Evolutionary conservation across 108 stramenopile species (phyloP), one percentile per base, ranked within the genome.

Genomic region (Cylindrotheca fusiformis): DNA sequence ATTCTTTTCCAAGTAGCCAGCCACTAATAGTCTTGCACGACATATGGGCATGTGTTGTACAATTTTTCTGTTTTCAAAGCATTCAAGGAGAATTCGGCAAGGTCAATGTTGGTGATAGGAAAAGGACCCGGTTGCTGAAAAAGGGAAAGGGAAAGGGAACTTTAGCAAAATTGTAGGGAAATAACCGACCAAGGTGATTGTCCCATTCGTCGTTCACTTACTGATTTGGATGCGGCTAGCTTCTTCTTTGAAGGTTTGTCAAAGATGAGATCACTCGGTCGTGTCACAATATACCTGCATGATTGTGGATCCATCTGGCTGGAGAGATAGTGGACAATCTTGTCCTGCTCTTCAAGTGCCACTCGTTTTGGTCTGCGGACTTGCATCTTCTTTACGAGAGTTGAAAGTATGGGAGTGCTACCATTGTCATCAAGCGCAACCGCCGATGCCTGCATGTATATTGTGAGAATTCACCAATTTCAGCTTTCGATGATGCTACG

Each of bases 181-280:
- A 50, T 50, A n/a, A n/a, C n/a, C n/a, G n/a, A n/a, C n/a, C n/a
- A n/a, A n/a, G n/a, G n/a, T n/a, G n/a, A n/a, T n/a, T n/a, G n/a
- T n/a, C n/a, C 8, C 4, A 17, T 10, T 30, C 26, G 14, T 60
- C 23, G 19, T 10, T 3, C 17, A 71, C 79, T 30, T 75, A 80
- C 79, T 65, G 81, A 82, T 49, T 77, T 77, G 48, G 81, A 82
- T 0, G 81, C 75, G 23, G 62, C 60, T 29, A 82, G 49, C 62
- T 74, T 77, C 33, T 74, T 70, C 20, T 60, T 56, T 3, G 76
- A 68, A 19, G 72, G 69, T n/a, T 68, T 63, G 49, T 77, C 72
- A 58, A 64, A 46, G 22, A 74, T 33, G 28, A 77, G 28, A 6
- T 57, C 44, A 53, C 66, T 71, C 19, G 80, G 80, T 8, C 80